phyloP scores from a whole-genome alignment of 495 filamentous ascomycete genomes.

The Talaromyces nanjingensis region DNA sequence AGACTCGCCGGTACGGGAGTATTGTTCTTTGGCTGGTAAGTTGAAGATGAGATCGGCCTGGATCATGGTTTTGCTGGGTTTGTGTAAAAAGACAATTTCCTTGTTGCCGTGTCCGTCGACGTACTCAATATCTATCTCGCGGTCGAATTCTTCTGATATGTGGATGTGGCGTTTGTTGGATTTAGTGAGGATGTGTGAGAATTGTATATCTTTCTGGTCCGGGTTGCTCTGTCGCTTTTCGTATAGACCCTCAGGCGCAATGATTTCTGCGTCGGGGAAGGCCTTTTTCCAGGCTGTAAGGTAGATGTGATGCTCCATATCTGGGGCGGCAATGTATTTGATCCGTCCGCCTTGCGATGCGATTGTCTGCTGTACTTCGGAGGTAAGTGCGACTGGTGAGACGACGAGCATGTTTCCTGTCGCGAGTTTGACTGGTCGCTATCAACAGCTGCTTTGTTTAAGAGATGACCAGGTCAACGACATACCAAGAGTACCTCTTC shows the following conservation, averaged over 20 bases:
- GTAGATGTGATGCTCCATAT: slow-evolving; percentile 92
- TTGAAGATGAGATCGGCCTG: slow-evolving; percentile 92
- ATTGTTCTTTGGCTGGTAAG: slow-evolving; percentile 82
- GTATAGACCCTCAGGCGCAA: slow-evolving; percentile 78
- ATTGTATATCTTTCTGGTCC: slow-evolving; percentile 61
- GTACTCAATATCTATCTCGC: slow-evolving; percentile 81
- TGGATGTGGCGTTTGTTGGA: slow-evolving; percentile 41
- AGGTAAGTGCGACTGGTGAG: slow-evolving; percentile 78
- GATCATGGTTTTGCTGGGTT: slow-evolving; percentile 75
- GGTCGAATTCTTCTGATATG: slow-evolving; percentile 72
- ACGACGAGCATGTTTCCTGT: slow-evolving; percentile 80
- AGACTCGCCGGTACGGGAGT: slow-evolving; percentile 52
- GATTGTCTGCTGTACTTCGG: slow-evolving; percentile 64
- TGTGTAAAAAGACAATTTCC: slow-evolving; percentile 82
- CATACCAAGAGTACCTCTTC: slow-evolving; percentile 77
- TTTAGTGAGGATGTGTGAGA: slow-evolving; percentile 60
- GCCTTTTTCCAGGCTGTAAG: slow-evolving; percentile 73
- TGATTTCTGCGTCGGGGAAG: slow-evolving; percentile 69
- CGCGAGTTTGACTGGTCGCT: slow-evolving; percentile 58
- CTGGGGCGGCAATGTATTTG: slow-evolving; percentile 76
- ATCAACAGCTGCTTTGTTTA: neutral
- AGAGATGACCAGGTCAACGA: slow-evolving; percentile 1
- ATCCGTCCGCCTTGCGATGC: slow-evolving; percentile 62
- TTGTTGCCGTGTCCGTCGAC: slow-evolving; percentile 73
- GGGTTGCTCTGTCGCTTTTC: slow-evolving; percentile 69